Evolutionary conservation across 176 grass and related monocot genomes (phyloP).

Genomic region (Zoysia japonica): DNA sequence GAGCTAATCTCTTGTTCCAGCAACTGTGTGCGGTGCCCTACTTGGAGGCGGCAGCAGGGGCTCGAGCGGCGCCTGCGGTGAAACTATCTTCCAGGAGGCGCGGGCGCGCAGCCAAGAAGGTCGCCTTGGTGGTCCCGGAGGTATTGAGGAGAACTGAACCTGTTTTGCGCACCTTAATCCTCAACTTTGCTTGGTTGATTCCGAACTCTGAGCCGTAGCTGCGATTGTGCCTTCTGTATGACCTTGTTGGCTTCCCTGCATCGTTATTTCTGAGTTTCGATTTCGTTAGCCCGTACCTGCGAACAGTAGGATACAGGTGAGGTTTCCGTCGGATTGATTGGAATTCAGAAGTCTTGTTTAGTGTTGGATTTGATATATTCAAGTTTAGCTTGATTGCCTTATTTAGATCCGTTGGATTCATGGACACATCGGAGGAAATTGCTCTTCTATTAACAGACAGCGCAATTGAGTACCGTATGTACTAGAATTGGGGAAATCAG

Average conservation of each 20-base stretch:
- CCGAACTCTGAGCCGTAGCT: background rate
- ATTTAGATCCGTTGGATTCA: background rate
- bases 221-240: background rate
- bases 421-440: background rate
- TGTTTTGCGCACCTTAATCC: background rate
- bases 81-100: no score
- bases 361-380: background rate
- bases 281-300: background rate
- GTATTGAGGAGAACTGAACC: background rate
- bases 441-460: background rate
- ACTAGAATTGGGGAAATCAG: background rate
- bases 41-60: background rate
- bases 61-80: background rate
- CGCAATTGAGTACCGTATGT: background rate
- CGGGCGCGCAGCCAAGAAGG: background rate
- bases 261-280: background rate
- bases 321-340: background rate
- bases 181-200: background rate
- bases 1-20: no score
- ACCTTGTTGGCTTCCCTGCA: background rate
- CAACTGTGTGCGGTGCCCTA: no score
- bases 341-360: background rate
- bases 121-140: background rate
- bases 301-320: background rate
- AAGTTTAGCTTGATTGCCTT: background rate